phyloP scores from a whole-genome alignment of 2,329 filamentous ascomycete genomes.

The Calonectria hawksworthii region DNA sequence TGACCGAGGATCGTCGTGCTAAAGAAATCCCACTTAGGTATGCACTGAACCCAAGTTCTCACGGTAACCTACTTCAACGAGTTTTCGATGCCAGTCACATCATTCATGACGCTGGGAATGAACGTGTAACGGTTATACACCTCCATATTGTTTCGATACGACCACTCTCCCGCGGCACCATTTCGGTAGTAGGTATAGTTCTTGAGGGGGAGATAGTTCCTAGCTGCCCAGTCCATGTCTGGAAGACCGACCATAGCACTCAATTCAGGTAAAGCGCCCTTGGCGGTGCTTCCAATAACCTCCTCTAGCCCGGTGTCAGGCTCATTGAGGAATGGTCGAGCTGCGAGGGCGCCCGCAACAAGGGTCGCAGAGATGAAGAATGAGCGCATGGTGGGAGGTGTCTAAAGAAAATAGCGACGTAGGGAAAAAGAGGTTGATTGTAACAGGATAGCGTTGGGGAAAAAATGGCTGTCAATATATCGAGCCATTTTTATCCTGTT shows the following conservation, averaged over 20 bases:
- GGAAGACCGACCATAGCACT: constrained; percentile 60
- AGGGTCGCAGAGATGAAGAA: constrained; percentile 30
- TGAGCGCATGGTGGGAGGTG: constrained; percentile 10
- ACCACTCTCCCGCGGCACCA: constrained; percentile 66
- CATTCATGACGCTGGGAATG: constrained; percentile 61
- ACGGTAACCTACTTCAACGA: constrained; percentile 40
- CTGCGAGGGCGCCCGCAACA: constrained; percentile 51
- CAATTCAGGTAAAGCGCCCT: constrained; percentile 55
- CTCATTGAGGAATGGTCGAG: constrained; percentile 57
- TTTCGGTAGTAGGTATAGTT: constrained; percentile 61
- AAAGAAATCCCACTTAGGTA: background rate
- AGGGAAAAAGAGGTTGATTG: background rate
- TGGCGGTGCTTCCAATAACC: constrained; percentile 48
- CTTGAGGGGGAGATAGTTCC: constrained; percentile 57
- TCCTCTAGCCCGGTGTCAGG: constrained; percentile 58
- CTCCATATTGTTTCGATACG: constrained; percentile 68
- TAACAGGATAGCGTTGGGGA: background rate
- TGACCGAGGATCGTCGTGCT: constrained; percentile 61
- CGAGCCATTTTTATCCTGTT: background rate
- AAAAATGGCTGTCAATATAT: background rate
- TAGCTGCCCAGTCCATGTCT: constrained; percentile 66
- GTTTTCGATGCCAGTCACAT: constrained; percentile 56
- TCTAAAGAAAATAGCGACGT: background rate
- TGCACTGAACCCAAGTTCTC: too few relatives aligned
- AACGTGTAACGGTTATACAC: constrained; percentile 61